Percentiles rank a stretch among this genome's conserved stretches.
Evolutionary conservation across 2,329 filamentous ascomycete species (phyloP).

Genomic region (Fusarium sp.): DNA sequence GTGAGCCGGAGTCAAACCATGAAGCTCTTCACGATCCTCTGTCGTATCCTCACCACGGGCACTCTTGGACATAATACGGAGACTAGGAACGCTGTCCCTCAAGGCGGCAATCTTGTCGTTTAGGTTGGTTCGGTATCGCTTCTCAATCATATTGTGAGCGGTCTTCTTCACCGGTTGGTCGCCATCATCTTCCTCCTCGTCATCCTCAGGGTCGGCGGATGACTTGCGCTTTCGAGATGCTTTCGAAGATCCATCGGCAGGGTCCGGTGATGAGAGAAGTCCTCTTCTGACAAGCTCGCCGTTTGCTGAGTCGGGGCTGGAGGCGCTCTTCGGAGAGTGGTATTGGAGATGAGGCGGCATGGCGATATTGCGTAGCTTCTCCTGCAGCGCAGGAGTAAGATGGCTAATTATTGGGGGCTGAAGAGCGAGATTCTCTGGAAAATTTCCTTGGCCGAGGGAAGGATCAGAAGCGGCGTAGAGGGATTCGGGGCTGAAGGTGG

Average conservation of each 20-base stretch:
- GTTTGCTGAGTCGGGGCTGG: conserved; percentile 67
- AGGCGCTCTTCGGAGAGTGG: conserved; percentile 66
- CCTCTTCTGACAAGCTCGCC: conserved; percentile 60
- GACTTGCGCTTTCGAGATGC: conserved; percentile 76
- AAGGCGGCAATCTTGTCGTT: conserved; percentile 97
- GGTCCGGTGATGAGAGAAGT: conserved; percentile 70
- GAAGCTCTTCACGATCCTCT: conserved; percentile 78
- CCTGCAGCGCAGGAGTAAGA: conserved; percentile 69
- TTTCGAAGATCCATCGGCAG: conserved; percentile 55
- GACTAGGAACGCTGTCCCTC: conserved; percentile 89
- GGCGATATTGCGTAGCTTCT: conserved; percentile 70
- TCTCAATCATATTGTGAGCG: conserved; percentile 98
- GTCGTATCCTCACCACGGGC: conserved; percentile 74
- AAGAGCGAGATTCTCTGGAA: conserved; percentile 49
- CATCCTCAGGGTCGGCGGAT: conserved; percentile 63
- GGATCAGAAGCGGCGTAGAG: conserved; percentile 49
- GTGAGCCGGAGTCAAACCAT: conserved; percentile 85
- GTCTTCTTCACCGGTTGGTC: conserved; percentile 81
- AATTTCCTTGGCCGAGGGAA: conserved; percentile 44
- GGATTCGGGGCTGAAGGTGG: conserved; percentile 52
- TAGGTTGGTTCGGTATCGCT: conserved; percentile 93
- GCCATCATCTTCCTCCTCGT: conserved; percentile 67
- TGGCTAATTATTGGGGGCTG: conserved; percentile 42
- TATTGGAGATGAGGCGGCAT: conserved; percentile 73
- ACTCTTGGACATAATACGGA: conserved; percentile 84